These are phyloP conservation scores for Vicia sativa DNA, from an alignment of 306 rosid genomes.

Conservation along the genomic window DNA sequence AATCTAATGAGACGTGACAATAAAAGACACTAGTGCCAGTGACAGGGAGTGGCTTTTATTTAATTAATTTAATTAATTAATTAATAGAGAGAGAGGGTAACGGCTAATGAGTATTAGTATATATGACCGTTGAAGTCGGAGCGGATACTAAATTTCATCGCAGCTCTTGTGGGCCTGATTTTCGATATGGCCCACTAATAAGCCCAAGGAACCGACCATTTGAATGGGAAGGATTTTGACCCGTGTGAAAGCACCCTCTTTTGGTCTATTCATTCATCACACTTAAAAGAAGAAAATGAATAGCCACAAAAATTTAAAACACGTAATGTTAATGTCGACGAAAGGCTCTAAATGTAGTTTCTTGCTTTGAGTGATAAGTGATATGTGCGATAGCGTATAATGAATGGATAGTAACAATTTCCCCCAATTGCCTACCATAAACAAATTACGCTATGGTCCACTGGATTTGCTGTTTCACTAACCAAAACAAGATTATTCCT, in stretches of 20 bases:
- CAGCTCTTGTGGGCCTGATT: slow-evolving; percentile 12
- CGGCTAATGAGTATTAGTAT: slow-evolving; percentile 78
- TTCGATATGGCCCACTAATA: slow-evolving; percentile 18
- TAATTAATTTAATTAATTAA: slow-evolving; percentile 36
- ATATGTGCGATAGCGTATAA: slow-evolving; percentile 22
- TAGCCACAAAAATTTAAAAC: slow-evolving; percentile 1
- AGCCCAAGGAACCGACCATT: slow-evolving; percentile 46
- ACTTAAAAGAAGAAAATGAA: not conserved
- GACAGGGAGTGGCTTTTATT: slow-evolving; percentile 24
- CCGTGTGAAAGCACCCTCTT: too few relatives aligned
- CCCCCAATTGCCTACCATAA: slow-evolving; percentile 15
- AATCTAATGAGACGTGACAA: not conserved
- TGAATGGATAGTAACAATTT: slow-evolving; percentile 30
- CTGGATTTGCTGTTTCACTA: not conserved
- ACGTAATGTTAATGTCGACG: slow-evolving; percentile 39
- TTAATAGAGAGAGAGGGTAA: slow-evolving; percentile 22
- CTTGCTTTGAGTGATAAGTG: slow-evolving; percentile 17
- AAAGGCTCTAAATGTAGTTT: slow-evolving; percentile 21
- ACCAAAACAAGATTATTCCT: slow-evolving; percentile 30
- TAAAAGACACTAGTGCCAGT: slow-evolving; percentile 19
- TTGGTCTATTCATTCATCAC: not conserved
- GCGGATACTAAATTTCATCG: slow-evolving; percentile 30
- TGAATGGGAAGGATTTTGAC: slow-evolving; percentile 38
- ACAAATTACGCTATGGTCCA: not conserved
- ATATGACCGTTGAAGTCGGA: slow-evolving; percentile 54